Conservation (phyloP, 2,329 filamentous ascomycete genomes). For the Colletotrichum sublineola region DNA sequence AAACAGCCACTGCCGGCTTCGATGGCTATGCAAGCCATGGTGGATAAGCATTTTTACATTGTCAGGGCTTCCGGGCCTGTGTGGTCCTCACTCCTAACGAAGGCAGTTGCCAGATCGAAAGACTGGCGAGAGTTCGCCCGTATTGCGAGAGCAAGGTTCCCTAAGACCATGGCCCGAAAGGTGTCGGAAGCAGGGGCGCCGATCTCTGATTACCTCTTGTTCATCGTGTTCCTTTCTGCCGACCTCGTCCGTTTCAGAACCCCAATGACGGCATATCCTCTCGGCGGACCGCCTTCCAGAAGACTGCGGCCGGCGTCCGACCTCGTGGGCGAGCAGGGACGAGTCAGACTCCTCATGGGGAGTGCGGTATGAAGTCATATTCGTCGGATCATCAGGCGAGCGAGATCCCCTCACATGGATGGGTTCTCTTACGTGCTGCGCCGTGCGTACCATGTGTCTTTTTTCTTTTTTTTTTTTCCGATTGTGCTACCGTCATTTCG, state of each 20-base stretch:
- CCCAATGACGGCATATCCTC: not conserved
- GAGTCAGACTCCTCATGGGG: not conserved
- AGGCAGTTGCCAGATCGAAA: no score
- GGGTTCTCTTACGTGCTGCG: not conserved
- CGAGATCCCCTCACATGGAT: slow-evolving; percentile 13
- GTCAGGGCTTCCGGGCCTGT: not conserved
- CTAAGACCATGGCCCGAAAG: not conserved
- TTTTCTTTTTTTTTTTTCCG: no score
- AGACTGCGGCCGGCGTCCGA: no score
- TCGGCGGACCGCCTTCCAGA: not conserved
- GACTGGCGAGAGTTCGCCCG: not conserved
- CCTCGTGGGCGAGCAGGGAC: not conserved
- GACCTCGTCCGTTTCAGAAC: not conserved
- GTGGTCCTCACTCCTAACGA: not conserved
- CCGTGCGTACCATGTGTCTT: no score
- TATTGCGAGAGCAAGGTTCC: not conserved
- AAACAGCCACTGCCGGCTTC: not conserved
- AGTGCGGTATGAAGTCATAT: slow-evolving; percentile 25
- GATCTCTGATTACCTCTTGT: not conserved
- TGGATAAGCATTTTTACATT: not conserved
- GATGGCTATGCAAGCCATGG: not conserved
- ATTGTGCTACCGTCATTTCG: no score
- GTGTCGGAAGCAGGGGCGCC: not conserved
- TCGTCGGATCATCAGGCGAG: slow-evolving; percentile 23
- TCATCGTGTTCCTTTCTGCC: not conserved